These are phyloP conservation scores for Tolypocladium guangdongense DNA, from an alignment of 2,329 filamentous ascomycete species.

Conservation along the genomic window DNA sequence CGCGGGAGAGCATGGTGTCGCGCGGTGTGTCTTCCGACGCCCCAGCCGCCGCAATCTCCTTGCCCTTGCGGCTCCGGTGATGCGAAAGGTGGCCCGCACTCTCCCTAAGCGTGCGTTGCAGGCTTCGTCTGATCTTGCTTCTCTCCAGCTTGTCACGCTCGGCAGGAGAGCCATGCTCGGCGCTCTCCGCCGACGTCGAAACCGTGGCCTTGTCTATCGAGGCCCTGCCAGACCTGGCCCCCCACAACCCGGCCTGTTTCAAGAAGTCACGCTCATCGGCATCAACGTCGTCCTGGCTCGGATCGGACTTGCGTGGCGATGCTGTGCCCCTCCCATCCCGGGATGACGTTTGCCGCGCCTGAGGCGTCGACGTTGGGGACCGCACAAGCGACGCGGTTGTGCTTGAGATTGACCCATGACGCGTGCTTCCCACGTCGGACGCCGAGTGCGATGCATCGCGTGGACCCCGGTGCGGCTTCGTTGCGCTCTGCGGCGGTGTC, in stretches of 20 bases:
- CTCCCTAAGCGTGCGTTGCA: slow-evolving; percentile 84
- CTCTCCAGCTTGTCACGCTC: slow-evolving; percentile 44
- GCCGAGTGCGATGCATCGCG: slow-evolving; percentile 3
- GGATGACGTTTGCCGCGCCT: slow-evolving; percentile 7
- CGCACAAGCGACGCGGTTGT: slow-evolving; percentile 15
- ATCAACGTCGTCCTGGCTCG: slow-evolving; percentile 39
- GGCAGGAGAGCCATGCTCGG: slow-evolving; percentile 20
- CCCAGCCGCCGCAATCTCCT: slow-evolving; percentile 34
- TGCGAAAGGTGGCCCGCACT: slow-evolving; percentile 54
- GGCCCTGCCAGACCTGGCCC: slow-evolving; percentile 21
- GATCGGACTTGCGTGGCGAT: slow-evolving; percentile 8
- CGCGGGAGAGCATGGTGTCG: slow-evolving; percentile 64
- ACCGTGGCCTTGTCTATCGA: slow-evolving; percentile 23
- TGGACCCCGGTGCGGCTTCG: slow-evolving; percentile 7
- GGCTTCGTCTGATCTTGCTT: slow-evolving; percentile 67
- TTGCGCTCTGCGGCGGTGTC: slow-evolving; percentile 19
- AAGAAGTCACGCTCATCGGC: slow-evolving; percentile 58
- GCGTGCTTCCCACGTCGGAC: slow-evolving; percentile 11
- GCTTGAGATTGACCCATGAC: slow-evolving; percentile 22
- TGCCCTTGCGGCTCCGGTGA: slow-evolving; percentile 66
- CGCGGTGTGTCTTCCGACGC: slow-evolving; percentile 28
- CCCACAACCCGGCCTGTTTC: slow-evolving; percentile 55
- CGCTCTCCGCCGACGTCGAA: slow-evolving; percentile 20
- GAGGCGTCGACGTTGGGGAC: slow-evolving; percentile 12
- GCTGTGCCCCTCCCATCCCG: slow-evolving; percentile 10